Evolutionary conservation across 495 filamentous ascomycete genomes (phyloP).

Genomic region (Annulohypoxylon stygium): DNA sequence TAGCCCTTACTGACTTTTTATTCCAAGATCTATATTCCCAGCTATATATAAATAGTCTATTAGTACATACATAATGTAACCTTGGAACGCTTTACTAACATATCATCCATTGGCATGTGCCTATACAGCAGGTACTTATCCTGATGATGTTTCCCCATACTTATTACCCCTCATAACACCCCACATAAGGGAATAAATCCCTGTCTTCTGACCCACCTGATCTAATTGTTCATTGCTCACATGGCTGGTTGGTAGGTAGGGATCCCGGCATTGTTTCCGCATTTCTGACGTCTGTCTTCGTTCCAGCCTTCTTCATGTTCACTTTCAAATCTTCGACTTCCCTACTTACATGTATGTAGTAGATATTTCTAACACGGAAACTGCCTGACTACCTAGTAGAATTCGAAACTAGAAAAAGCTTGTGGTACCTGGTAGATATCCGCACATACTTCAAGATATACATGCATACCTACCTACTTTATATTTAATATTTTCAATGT

Average conservation of each 20-base stretch:
- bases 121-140: background rate
- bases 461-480: background rate
- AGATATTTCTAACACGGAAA: too few species aligned
- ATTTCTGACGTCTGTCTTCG: constrained; percentile 27
- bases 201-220: constrained; percentile 31
- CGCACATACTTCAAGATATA: too few species aligned
- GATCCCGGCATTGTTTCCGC: constrained; percentile 18
- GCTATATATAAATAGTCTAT: too few species aligned
- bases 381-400: background rate
- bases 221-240: constrained; percentile 33
- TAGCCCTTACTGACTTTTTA: too few species aligned
- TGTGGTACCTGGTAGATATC: background rate
- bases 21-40: too few species aligned
- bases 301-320: background rate
- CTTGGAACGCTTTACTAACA: background rate
- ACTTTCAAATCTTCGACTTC: background rate
- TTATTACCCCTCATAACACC: constrained; percentile 28
- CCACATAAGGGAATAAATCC: constrained; percentile 13
- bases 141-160: constrained; percentile 15
- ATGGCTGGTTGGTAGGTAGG: constrained; percentile 12
- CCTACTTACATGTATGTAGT: background rate
- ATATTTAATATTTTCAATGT: background rate
- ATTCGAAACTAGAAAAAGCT: background rate
- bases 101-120: background rate
- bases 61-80: too few species aligned